Base-by-base conservation (phyloP, 495 filamentous ascomycete genomes). In the Aspergillus bertholletiae region DNA sequence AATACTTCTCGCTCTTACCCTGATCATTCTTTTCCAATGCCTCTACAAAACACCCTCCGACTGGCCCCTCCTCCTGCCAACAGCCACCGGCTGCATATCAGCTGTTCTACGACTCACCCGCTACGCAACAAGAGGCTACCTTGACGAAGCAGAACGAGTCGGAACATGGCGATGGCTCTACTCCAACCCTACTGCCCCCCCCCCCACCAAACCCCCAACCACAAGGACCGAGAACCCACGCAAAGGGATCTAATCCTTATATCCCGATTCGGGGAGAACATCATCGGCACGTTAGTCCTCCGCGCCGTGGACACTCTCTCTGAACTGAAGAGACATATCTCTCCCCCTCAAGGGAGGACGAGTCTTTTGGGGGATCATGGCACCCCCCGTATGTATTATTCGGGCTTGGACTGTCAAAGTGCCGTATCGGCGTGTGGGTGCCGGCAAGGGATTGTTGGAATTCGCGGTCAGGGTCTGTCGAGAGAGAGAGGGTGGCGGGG, bases 351-450 rank as follows among this genome's bases (percentile, higher is more conserved):
- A n/a, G n/a, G n/a, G n/a, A n/a, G n/a, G n/a, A n/a, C n/a, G n/a
- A n/a, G n/a, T n/a, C n/a, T n/a, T n/a, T n/a, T 58, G 53, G 17
- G 66, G 64, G 27, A 68, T 74, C 15, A 53, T 44, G 1, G 22
- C 49, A 22, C 43, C 41, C 17, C 35, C 17, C 11, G 49, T 54
- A 11, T 59, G 59, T 7, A 68, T 88, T 17, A 84, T 93, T 44
- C 74, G 86, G 21, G 89, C 87, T 1, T 92, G 89, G 88, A 89
- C 89, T 3, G 87, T 90, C 0, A 75, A 79, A 64, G 55, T 82
- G 54, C 73, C 68, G 57, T 92, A 89, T 65, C 77, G 91, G 12
- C 71, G 80, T 5, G 75, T 75, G 49, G 90, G 90, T 0, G 69
- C 95, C 7, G 91, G 90, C 4, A 71, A 61, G 15, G 84, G 80